phyloP scores from a whole-genome alignment of 768 basidiomycete genomes.

The Lactarius evosmus region DNA sequence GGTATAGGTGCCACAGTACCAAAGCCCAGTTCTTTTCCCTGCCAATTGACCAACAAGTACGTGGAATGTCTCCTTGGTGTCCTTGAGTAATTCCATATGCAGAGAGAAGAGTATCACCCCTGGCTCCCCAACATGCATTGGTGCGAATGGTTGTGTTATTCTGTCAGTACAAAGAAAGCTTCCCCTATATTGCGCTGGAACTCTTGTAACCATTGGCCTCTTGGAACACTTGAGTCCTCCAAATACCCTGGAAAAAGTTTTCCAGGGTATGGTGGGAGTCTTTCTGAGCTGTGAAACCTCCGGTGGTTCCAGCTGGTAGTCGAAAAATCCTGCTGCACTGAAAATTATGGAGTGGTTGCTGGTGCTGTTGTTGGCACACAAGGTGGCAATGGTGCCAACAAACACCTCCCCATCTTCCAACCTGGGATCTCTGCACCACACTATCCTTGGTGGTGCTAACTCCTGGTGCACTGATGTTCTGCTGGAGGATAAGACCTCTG shows the following conservation, averaged over 20 bases:
- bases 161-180: not conserved
- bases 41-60: not conserved
- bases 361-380: not conserved
- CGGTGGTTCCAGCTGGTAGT: not conserved
- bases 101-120: too few relatives aligned
- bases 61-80: not conserved
- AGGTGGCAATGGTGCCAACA: too few relatives aligned
- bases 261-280: not conserved
- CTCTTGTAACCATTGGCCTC: not conserved
- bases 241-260: not conserved
- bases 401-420: too few relatives aligned
- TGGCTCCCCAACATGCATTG: not conserved
- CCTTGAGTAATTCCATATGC: too few relatives aligned
- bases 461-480: too few relatives aligned
- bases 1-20: not conserved
- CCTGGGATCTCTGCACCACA: too few relatives aligned
- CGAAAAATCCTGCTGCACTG: not conserved
- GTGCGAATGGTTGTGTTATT: not conserved
- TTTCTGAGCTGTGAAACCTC: not conserved
- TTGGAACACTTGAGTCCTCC: accelerated
- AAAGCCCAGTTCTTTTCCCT: too few relatives aligned
- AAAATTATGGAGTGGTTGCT: too few relatives aligned
- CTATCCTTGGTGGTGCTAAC: too few relatives aligned
- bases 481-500: too few relatives aligned
- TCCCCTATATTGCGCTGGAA: not conserved